These are phyloP conservation scores for Moesziomyces sp. DNA, from an alignment of 1,284 basidiomycete species.

Conservation along the genomic window DNA sequence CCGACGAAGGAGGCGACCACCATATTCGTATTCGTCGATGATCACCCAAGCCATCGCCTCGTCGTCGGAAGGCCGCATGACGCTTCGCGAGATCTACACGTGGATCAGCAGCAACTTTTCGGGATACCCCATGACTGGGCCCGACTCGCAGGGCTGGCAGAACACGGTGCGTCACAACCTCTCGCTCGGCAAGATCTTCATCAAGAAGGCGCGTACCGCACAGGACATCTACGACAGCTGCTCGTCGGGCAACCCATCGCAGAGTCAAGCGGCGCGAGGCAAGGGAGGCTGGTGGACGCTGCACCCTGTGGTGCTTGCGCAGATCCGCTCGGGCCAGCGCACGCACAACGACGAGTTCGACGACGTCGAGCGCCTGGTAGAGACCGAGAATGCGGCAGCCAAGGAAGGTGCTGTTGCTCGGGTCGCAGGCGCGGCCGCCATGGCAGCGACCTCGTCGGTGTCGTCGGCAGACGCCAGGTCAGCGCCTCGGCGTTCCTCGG, in stretches of 20 bases:
- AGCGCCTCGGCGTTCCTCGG: constrained; percentile 3
- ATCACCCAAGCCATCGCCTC: constrained; percentile 63
- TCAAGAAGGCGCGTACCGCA: constrained; percentile 54
- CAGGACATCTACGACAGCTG: constrained; percentile 59
- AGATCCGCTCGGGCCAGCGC: constrained; percentile 43
- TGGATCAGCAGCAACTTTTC: constrained; percentile 59
- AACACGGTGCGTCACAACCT: constrained; percentile 64
- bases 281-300: constrained; percentile 62
- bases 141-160: constrained; percentile 61
- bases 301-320: constrained; percentile 37
- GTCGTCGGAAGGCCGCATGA: constrained; percentile 55
- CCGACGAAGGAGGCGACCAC: constrained; percentile 52
- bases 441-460: constrained; percentile 10
- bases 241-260: constrained; percentile 48
- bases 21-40: constrained; percentile 60
- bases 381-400: constrained; percentile 34
- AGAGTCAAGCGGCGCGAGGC: constrained; percentile 54
- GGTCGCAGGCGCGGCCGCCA: constrained; percentile 1
- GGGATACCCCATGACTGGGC: constrained; percentile 53
- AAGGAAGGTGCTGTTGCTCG: not conserved
- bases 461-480: constrained; percentile 6
- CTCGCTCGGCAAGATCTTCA: constrained; percentile 58
- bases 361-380: constrained; percentile 44
- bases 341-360: constrained; percentile 48
- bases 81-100: constrained; percentile 61